Evolutionary conservation across 495 filamentous ascomycete genomes (phyloP), one percentile per base, ranked within the genome.

Genomic region (Mytilinidion resinicola): DNA sequence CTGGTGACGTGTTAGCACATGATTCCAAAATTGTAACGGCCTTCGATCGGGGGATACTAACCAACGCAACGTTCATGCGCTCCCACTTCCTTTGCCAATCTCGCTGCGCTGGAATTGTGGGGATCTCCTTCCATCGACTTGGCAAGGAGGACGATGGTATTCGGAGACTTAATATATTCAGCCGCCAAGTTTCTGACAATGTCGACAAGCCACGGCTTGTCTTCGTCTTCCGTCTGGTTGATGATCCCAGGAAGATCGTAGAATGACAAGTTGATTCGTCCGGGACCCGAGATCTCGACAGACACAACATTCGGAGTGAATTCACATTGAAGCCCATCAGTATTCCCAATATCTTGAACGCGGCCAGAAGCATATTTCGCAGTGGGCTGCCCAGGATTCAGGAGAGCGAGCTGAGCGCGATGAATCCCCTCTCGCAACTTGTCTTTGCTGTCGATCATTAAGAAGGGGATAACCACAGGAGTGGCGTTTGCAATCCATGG

Each of bases 201-300:
- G 0, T 70, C 64, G 5, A 88, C 83, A 0, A 92, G 73, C 50
- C 88, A 86, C 0, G 72, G 71, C 33, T 88, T 83, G n/a, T 83
- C 73, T 3, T 78, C 56, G 6, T 82, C 73, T 38, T 84, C 81
- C 0, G 79, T 74, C 0, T 82, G 83, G 51, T 82, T 82, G 59
- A 95, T 89, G 4, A 92, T 81, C 0, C 90, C 90, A 0, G 90
- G 90, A 0, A 95, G 72, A 62, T 95, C 90, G 60, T 86, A 91
- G 58, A 95, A 90, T 0, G 84, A 86, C 0, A 95, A 69, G 38
- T 85, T 82, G 0, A 87, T 84, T 0, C 91, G 78, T 0, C 76
- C 76, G 0, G 87, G 85, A 0, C 82, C 86, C 0, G 82, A 82
- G 11, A 95, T 88, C 39, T 90, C 83, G 0, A 95, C 62, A 0